Evolutionary conservation across 2,329 filamentous ascomycete species (phyloP).

Genomic region (Bipolaris cookei): DNA sequence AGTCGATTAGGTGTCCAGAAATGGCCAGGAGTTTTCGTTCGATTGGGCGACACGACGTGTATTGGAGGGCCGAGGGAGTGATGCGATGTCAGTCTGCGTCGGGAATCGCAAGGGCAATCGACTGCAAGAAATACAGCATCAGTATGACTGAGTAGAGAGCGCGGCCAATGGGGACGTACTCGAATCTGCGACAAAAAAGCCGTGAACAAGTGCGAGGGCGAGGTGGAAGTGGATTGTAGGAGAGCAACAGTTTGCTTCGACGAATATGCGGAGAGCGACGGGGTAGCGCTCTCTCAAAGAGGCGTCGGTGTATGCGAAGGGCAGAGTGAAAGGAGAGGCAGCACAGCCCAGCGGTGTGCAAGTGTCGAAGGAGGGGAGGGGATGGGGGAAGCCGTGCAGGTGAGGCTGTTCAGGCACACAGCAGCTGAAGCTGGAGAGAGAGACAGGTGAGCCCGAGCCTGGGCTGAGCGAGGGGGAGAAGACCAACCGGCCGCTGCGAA

Average conservation of each 20-base stretch:
- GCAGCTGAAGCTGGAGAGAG: constrained; percentile 37
- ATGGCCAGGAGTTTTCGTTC: neutral
- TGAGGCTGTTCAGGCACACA: constrained; percentile 43
- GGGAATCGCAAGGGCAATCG: constrained; percentile 11
- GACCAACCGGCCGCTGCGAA: constrained; percentile 27
- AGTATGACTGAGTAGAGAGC: constrained; percentile 25
- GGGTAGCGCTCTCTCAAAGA: constrained; percentile 48
- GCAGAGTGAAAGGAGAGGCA: constrained; percentile 41
- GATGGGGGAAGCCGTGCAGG: constrained; percentile 14
- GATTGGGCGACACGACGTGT: neutral
- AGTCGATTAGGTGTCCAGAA: neutral
- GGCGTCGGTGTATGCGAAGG: constrained; percentile 23
- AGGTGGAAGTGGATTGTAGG: constrained; percentile 16
- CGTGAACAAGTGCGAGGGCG: constrained; percentile 20
- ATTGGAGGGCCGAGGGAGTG: neutral
- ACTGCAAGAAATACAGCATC: constrained; percentile 24
- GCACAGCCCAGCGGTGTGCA: constrained; percentile 47
- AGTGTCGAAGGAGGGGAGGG: constrained; percentile 15
- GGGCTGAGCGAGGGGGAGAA: constrained; percentile 30
- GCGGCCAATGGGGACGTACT: constrained; percentile 27
- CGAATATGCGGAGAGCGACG: constrained; percentile 30
- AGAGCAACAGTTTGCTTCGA: constrained; percentile 19
- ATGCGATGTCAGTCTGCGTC: neutral
- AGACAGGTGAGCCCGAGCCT: constrained; percentile 24
- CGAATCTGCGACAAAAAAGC: constrained; percentile 28